Conservation (phyloP, 148 eudicot genomes). For the Silene uniflora region DNA sequence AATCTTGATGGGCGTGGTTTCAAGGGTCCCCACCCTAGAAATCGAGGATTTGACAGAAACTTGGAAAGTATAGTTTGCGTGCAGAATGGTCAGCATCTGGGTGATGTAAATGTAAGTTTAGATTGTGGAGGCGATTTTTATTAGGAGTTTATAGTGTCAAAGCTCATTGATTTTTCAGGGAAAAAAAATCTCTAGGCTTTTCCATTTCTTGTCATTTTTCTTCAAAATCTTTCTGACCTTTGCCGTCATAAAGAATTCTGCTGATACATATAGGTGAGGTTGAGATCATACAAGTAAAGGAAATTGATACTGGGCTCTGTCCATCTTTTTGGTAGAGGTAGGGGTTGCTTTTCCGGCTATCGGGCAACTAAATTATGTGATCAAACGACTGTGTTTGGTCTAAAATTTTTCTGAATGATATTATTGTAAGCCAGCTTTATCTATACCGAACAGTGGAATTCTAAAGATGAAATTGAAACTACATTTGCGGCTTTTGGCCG, state of each 20-base stretch:
- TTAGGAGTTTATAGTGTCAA: constrained; percentile 18
- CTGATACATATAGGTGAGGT: constrained; percentile 12
- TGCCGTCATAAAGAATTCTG: neutral
- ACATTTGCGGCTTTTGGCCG: neutral
- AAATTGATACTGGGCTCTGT: constrained; percentile 1
- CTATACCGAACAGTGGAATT: constrained; percentile 13
- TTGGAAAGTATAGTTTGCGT: constrained; percentile 30
- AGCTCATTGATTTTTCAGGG: constrained; percentile 31
- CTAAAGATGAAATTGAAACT: constrained; percentile 13
- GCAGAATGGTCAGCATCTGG: constrained; percentile 30
- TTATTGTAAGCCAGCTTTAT: constrained; percentile 10
- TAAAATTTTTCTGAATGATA: constrained; percentile 3
- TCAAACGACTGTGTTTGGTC: neutral
- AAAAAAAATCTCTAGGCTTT: constrained; percentile 15
- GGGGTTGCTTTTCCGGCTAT: neutral
- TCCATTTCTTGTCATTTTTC: constrained; percentile 4
- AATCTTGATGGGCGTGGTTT: constrained; percentile 41
- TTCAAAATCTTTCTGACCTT: neutral
- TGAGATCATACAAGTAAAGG: constrained; percentile 15
- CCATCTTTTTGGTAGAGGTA: constrained; percentile 21
- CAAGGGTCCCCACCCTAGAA: constrained; percentile 40
- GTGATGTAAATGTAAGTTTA: constrained; percentile 39
- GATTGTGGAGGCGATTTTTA: constrained; percentile 42
- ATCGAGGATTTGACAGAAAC: constrained; percentile 30
- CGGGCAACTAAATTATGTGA: neutral